Conservation (phyloP, 768 basidiomycete species). For the Auricularia heimuer region DNA sequence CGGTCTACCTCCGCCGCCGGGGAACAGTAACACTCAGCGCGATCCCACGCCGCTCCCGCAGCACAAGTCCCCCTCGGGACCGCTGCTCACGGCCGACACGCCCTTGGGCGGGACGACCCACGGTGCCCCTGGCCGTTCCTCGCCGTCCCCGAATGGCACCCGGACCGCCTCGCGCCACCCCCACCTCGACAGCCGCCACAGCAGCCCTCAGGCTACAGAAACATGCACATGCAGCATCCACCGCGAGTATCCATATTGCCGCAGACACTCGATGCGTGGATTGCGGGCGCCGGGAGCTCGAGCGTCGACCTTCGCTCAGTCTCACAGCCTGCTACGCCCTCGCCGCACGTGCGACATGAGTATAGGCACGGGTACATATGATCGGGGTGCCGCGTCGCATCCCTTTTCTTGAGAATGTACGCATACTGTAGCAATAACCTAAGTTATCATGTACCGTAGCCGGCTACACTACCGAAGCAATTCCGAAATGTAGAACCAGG, state of each 20-base stretch:
- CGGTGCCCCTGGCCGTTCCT: background rate
- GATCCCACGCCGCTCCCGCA: background rate
- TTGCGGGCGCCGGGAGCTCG: background rate
- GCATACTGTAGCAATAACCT: no score
- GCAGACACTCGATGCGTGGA: background rate
- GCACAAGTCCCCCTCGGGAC: background rate
- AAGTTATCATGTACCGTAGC: no score
- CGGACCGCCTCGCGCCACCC: background rate
- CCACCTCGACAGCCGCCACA: background rate
- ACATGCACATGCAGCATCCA: background rate
- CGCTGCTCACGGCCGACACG: background rate
- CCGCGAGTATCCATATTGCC: background rate
- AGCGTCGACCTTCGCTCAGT: background rate
- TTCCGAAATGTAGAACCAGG: no score
- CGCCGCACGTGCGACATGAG: no score
- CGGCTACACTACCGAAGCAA: no score
- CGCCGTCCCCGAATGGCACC: background rate
- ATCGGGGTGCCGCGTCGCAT: no score
- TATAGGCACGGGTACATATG: no score
- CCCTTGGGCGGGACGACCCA: background rate
- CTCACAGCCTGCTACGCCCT: no score
- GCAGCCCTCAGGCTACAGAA: no score
- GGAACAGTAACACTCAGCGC: background rate
- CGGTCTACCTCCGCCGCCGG: background rate
- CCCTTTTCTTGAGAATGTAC: no score